These are phyloP conservation scores for Radiomyces spectabilis DNA, from an alignment of 192 early-diverging fungal genomes.

Conservation along the genomic window DNA sequence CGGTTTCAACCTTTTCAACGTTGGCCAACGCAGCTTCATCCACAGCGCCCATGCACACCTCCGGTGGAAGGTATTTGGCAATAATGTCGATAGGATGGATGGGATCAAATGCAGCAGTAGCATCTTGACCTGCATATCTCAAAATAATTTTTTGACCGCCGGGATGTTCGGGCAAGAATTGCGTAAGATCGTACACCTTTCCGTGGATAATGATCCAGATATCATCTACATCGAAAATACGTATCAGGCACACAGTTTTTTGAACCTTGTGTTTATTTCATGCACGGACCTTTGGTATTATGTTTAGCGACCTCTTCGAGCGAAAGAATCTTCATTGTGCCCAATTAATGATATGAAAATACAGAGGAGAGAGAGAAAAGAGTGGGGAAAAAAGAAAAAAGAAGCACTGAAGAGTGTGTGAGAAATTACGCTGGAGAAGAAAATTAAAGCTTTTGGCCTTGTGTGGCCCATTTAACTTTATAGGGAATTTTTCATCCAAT, in stretches of 20 bases:
- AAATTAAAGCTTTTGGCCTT: too few species aligned
- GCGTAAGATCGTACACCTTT: constrained; percentile 55
- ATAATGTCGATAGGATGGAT: constrained; percentile 65
- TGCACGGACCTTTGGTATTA: constrained; percentile 18
- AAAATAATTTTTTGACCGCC: constrained; percentile 50
- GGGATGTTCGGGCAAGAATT: constrained; percentile 51
- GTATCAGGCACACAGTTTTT: neutral
- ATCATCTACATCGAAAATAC: constrained; percentile 16
- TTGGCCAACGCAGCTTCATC: constrained; percentile 29
- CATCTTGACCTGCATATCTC: constrained; percentile 61
- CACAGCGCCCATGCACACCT: constrained; percentile 42
- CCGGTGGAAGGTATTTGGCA: constrained; percentile 32
- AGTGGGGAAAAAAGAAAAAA: neutral
- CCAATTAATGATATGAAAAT: neutral
- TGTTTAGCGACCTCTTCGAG: constrained; percentile 22
- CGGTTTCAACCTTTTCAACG: constrained; percentile 15
- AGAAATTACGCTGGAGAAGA: too few species aligned
- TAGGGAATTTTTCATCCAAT: too few species aligned
- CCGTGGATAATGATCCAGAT: constrained; percentile 56
- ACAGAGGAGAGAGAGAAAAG: neutral
- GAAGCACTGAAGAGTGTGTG: neutral
- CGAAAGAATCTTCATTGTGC: neutral
- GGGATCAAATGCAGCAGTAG: constrained; percentile 50
- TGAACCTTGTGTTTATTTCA: neutral
- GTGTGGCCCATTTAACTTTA: too few species aligned